phyloP scores from a whole-genome alignment of 257 asterid species.

The Lavandula angustifolia region DNA sequence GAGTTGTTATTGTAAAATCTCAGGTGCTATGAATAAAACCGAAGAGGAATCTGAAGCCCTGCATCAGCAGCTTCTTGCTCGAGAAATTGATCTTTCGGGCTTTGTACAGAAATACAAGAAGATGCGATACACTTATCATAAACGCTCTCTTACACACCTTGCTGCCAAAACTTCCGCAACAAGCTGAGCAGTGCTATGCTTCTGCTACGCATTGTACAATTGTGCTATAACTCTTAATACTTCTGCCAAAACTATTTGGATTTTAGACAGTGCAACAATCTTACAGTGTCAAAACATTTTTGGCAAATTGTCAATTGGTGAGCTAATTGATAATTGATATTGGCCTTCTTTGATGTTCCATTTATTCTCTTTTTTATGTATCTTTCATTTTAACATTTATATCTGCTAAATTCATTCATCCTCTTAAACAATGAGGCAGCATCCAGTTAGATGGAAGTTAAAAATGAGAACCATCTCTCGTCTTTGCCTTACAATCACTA shows the following conservation, averaged over 20 bases:
- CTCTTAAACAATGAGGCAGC: too few species aligned
- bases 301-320: not conserved
- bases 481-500: too few species aligned
- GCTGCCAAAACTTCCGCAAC: slow-evolving; percentile 74
- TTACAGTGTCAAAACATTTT: not conserved
- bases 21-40: slow-evolving; percentile 75
- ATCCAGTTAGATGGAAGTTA: too few species aligned
- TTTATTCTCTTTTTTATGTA: too few species aligned
- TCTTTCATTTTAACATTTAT: too few species aligned
- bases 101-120: slow-evolving; percentile 86
- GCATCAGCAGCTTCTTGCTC: slow-evolving; percentile 75
- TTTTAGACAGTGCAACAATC: not conserved
- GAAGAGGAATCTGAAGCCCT: slow-evolving; percentile 85
- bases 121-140: slow-evolving; percentile 67
- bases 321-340: too few species aligned
- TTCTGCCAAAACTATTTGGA: not conserved
- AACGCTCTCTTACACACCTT: slow-evolving; percentile 77
- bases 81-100: slow-evolving; percentile 70
- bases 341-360: too few species aligned
- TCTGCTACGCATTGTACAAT: slow-evolving; percentile 30
- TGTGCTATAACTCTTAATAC: not conserved
- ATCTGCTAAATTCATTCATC: too few species aligned
- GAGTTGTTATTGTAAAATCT: slow-evolving; percentile 25
- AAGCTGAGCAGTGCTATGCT: slow-evolving; percentile 38
- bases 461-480: not conserved